These are phyloP conservation scores for Chrysanthemum seticuspe DNA, from an alignment of 129 eudicot species.

Conservation along the genomic window DNA sequence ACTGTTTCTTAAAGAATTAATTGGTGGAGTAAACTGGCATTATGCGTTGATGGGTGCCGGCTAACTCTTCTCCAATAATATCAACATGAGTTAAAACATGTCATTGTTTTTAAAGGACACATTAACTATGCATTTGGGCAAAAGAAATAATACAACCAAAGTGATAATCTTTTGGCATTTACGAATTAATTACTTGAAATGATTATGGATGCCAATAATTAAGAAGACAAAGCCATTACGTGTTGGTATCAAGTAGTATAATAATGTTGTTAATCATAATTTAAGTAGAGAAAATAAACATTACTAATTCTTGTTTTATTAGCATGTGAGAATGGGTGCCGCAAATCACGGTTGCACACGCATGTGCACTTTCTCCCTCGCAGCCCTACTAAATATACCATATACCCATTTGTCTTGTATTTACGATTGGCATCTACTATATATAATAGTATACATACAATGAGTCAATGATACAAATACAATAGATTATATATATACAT, in stretches of 20 bases:
- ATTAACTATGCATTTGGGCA: too few relatives aligned
- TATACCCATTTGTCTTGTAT: not conserved
- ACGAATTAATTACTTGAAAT: too few relatives aligned
- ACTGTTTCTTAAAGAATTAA: too few relatives aligned
- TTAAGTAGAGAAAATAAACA: constrained; percentile 18
- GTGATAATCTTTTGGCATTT: too few relatives aligned
- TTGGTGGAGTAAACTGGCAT: too few relatives aligned
- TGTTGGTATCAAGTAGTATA: not conserved
- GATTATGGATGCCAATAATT: too few relatives aligned
- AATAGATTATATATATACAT: not conserved
- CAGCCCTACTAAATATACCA: constrained; percentile 15
- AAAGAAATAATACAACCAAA: too few relatives aligned
- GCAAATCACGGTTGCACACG: constrained; percentile 31
- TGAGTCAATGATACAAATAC: too few relatives aligned
- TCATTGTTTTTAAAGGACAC: too few relatives aligned
- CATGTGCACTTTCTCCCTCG: constrained; percentile 29
- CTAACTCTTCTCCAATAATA: too few relatives aligned
- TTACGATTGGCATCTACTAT: not conserved
- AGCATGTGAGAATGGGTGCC: constrained; percentile 22
- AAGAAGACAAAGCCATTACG: constrained; percentile 2
- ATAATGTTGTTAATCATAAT: not conserved
- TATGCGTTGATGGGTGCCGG: too few relatives aligned
- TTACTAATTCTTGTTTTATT: constrained; percentile 14
- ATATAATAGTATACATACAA: not conserved
- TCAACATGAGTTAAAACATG: too few relatives aligned